A percentile compares a stretch with the other conserved stretches of the same genome.
Evolutionary conservation across 768 basidiomycete genomes (phyloP).

Genomic region (Amanita jacksonii): DNA sequence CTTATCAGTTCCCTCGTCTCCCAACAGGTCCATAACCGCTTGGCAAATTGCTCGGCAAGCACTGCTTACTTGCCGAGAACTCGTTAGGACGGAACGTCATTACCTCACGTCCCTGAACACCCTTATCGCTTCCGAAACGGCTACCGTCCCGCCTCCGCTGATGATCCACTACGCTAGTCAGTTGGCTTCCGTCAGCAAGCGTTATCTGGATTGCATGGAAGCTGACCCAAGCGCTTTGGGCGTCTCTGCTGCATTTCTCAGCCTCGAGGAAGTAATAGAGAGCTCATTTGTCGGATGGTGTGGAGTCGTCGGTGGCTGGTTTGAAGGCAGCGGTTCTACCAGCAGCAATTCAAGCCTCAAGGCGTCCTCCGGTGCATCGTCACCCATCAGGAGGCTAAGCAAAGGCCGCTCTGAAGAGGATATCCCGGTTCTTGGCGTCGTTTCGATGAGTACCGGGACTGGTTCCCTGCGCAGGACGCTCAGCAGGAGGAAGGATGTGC

Average conservation of each 20-base stretch:
- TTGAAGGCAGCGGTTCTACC: constrained; percentile 14
- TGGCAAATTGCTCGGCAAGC: constrained; percentile 31
- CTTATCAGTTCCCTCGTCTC: constrained; percentile 16
- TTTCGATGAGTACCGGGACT: neutral
- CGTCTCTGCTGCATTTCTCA: constrained; percentile 50
- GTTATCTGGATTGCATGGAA: constrained; percentile 39
- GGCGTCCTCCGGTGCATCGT: neutral
- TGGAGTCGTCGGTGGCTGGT: constrained; percentile 41
- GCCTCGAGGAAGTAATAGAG: constrained; percentile 42
- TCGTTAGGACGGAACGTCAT: constrained; percentile 33
- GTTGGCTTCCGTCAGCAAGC: constrained; percentile 41
- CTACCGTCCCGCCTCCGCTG: constrained; percentile 36
- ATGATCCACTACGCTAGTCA: constrained; percentile 43
- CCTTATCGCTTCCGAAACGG: constrained; percentile 28
- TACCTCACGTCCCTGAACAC: constrained; percentile 27
- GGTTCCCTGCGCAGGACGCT: constrained; percentile 10
- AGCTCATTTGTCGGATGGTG: constrained; percentile 53
- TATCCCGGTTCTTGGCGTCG: neutral
- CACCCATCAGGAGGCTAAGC: constrained; percentile 7
- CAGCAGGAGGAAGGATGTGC: constrained; percentile 18
- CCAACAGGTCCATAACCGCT: constrained; percentile 13
- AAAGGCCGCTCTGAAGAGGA: constrained; percentile 8
- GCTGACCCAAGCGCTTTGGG: constrained; percentile 57
- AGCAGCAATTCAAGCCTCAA: constrained; percentile 3
- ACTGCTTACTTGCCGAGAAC: constrained; percentile 30